These are phyloP conservation scores for Apiotrichum porosum DNA, from an alignment of 1,284 basidiomycete genomes.

Conservation along the genomic window DNA sequence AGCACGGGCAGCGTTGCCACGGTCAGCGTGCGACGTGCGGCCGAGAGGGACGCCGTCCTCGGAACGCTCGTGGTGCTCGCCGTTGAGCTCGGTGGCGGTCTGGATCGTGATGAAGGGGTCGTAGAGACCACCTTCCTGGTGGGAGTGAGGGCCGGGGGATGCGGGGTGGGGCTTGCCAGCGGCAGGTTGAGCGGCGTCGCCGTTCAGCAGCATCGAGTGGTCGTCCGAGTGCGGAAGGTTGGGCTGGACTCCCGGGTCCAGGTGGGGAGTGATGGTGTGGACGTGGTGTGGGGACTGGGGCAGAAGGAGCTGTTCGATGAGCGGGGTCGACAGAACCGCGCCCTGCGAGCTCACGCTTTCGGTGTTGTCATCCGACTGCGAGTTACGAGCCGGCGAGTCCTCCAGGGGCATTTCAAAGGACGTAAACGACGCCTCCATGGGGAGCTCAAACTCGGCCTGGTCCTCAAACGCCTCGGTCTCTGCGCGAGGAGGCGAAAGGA, in stretches of 20 bases:
- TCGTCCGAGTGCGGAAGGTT: constrained; percentile 30
- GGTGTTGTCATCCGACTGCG: no score
- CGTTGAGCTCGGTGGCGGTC: constrained; percentile 39
- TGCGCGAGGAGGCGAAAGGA: constrained; percentile 40
- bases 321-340: constrained; percentile 26
- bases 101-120: constrained; percentile 49
- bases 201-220: constrained; percentile 40
- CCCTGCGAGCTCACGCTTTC: no score
- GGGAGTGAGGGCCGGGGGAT: constrained; percentile 26
- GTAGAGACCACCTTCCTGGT: constrained; percentile 43
- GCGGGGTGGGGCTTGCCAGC: constrained; percentile 1
- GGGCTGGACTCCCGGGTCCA: constrained; percentile 29
- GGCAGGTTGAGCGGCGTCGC: constrained; percentile 35
- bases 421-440: constrained; percentile 18
- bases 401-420: constrained; percentile 7
- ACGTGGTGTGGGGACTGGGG: constrained; percentile 10
- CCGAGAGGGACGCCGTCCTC: constrained; percentile 67
- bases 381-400: constrained; percentile 5
- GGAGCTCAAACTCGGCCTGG: constrained; percentile 25
- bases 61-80: constrained; percentile 45
- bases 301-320: constrained; percentile 13
- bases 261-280: constrained; percentile 13
- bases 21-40: constrained; percentile 58
- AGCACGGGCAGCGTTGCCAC: constrained; percentile 41
- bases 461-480: constrained; percentile 33